A percentile compares a stretch with the other conserved stretches of the same genome.
phyloP scores from a whole-genome alignment of 495 filamentous ascomycete genomes.

The Bacidia rubella region DNA sequence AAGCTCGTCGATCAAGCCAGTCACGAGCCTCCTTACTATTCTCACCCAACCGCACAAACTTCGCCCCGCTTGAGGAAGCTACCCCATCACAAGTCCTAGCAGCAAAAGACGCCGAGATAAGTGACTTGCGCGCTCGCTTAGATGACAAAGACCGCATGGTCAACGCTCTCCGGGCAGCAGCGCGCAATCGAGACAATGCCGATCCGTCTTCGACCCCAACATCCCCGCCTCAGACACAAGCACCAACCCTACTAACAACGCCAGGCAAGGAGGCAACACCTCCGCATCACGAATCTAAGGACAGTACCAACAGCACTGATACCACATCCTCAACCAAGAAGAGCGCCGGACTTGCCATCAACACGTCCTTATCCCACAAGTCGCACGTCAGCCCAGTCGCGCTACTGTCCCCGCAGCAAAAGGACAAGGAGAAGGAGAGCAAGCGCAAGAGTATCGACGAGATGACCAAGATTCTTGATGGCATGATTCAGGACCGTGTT shows the following conservation, averaged over 20 bases:
- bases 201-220: conserved; percentile 37
- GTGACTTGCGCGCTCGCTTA: conserved; percentile 72
- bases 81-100: conserved; percentile 52
- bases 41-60: conserved; percentile 36
- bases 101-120: conserved; percentile 90
- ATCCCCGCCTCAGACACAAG: conserved; percentile 10
- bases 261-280: conserved; percentile 23
- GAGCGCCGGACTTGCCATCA: conserved; percentile 11
- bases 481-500: conserved; percentile 85
- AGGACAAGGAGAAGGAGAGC: conserved; percentile 25
- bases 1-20: conserved; percentile 83
- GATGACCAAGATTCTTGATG: conserved; percentile 78
- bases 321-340: conserved; percentile 2
- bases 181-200: conserved; percentile 77
- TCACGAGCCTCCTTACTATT: conserved; percentile 66
- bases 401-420: conserved; percentile 18
- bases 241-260: neutral
- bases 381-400: conserved; percentile 18
- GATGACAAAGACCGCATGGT: conserved; percentile 97
- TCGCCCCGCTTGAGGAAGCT: conserved; percentile 50
- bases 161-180: conserved; percentile 69
- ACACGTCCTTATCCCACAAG: neutral
- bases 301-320: conserved; percentile 18
- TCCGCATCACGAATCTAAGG: conserved; percentile 24
- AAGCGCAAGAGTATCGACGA: conserved; percentile 67